phyloP scores from a whole-genome alignment of 2,329 filamentous ascomycete species.

The Diaporthe sp. region DNA sequence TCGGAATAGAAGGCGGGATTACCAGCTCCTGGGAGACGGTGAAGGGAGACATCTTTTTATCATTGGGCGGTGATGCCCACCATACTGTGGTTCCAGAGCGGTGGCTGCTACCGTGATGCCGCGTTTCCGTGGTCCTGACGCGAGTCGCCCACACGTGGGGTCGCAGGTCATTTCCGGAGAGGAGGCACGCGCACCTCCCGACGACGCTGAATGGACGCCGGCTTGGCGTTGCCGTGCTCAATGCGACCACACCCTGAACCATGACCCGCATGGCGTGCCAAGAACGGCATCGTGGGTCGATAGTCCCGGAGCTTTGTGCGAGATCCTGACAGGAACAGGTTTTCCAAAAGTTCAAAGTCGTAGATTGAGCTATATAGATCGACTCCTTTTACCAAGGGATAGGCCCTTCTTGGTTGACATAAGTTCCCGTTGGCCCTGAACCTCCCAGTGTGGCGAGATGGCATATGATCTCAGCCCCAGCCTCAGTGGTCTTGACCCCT shows the following conservation, averaged over 20 bases:
- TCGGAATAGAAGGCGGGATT: background rate
- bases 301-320: background rate
- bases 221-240: constrained; percentile 19
- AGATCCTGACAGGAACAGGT: background rate
- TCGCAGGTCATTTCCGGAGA: constrained; percentile 20
- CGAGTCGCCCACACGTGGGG: constrained; percentile 21
- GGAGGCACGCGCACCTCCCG: constrained; percentile 17
- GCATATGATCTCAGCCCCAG: background rate
- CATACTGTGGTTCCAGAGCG: background rate
- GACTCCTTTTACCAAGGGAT: background rate
- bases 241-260: constrained; percentile 19
- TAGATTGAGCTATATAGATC: background rate
- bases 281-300: constrained; percentile 28
- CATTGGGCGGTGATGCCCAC: no score
- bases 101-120: background rate
- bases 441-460: background rate
- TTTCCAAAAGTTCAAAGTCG: background rate
- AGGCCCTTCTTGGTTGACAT: background rate
- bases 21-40: background rate
- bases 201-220: constrained; percentile 27
- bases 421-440: background rate
- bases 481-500: background rate
- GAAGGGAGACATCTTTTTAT: background rate
- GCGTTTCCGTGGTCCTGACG: background rate
- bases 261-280: constrained; percentile 13